Percentiles rank a stretch among this genome's conserved stretches.
These are phyloP conservation scores for Articulospora tetracladia DNA, from an alignment of 495 filamentous ascomycete species.

Conservation along the genomic window DNA sequence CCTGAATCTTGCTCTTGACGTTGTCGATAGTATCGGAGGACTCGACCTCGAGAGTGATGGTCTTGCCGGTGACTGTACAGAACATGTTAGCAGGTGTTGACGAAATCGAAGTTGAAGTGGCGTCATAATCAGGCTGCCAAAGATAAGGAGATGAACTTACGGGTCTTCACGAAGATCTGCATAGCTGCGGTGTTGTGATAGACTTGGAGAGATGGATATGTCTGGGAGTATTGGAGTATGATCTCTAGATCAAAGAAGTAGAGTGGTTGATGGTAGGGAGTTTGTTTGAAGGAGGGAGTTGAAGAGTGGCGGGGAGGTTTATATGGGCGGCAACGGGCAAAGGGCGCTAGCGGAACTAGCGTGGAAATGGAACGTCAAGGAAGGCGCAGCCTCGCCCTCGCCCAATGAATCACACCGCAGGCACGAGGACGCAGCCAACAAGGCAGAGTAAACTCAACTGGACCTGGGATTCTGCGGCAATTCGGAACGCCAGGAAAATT, in stretches of 20 bases:
- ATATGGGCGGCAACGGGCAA: constrained; percentile 16
- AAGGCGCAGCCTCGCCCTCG: constrained; percentile 2
- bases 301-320: constrained; percentile 24
- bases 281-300: constrained; percentile 13
- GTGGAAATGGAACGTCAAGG: background rate
- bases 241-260: constrained; percentile 1
- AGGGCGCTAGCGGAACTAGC: constrained; percentile 3
- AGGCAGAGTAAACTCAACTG: background rate
- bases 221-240: constrained; percentile 15
- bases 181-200: constrained; percentile 44
- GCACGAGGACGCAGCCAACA: background rate
- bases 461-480: background rate
- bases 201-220: constrained; percentile 9
- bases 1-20: constrained; percentile 98
- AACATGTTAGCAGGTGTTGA: constrained; percentile 27
- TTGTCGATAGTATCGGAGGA: constrained; percentile 98
- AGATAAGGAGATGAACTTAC: constrained; percentile 51
- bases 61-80: constrained; percentile 83
- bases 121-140: constrained; percentile 17
- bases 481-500: background rate
- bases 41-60: constrained; percentile 99
- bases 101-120: constrained; percentile 28
- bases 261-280: constrained; percentile 11
- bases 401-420: constrained; percentile 1
- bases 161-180: constrained; percentile 98